A percentile compares a stretch with the other conserved stretches of the same genome.
These are phyloP conservation scores for Lineolata rhizophorae DNA, from an alignment of 495 filamentous ascomycete genomes.

Conservation along the genomic window DNA sequence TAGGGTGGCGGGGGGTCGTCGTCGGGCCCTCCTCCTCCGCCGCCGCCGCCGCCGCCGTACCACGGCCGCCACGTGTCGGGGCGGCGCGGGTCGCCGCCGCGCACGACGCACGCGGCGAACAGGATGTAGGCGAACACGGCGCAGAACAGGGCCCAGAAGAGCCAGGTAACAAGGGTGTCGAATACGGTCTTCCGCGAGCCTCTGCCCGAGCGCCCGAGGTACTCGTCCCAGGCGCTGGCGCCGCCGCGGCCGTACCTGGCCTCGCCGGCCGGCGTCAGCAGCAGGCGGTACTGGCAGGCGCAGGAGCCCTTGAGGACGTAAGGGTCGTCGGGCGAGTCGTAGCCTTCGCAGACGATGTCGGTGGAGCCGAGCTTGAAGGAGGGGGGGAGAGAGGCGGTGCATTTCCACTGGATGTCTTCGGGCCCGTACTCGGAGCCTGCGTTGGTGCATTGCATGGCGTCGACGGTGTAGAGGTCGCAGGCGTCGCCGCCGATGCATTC, in stretches of 20 bases:
- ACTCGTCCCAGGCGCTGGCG: conserved; percentile 3
- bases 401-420: conserved; percentile 60
- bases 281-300: conserved; percentile 74
- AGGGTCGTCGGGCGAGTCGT: conserved; percentile 46
- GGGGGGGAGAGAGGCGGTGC: conserved; percentile 51
- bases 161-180: conserved; percentile 5
- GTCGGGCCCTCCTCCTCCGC: conserved; percentile 25
- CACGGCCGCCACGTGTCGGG: conserved; percentile 13
- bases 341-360: conserved; percentile 88
- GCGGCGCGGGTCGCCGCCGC: neutral
- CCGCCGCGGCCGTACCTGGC: conserved; percentile 26
- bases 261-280: conserved; percentile 66
- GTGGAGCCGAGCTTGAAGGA: conserved; percentile 80
- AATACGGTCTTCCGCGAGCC: conserved; percentile 5
- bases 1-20: conserved; percentile 41
- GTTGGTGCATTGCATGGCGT: conserved; percentile 78
- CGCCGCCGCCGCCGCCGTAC: conserved; percentile 28
- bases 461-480: conserved; percentile 41
- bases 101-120: conserved; percentile 19
- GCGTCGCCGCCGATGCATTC: conserved; percentile 50
- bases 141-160: conserved; percentile 21
- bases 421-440: conserved; percentile 29
- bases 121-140: conserved; percentile 29
- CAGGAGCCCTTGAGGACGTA: conserved; percentile 80
- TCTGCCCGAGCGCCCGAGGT: too few species aligned